Conservation (phyloP, 306 rosid genomes). For the Glycyrrhiza uralensis region DNA sequence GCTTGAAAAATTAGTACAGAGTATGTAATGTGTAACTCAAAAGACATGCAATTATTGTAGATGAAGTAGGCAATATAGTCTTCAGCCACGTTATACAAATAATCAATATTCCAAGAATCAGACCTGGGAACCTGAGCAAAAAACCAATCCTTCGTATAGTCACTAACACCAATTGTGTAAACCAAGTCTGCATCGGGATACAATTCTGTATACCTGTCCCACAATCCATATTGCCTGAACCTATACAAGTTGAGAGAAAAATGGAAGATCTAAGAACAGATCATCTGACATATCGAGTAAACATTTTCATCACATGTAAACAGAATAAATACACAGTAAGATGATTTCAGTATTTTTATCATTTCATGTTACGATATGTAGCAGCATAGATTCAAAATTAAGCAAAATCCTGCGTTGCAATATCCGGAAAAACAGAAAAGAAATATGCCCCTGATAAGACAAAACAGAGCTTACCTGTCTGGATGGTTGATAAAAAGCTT, state of each 20-base stretch:
- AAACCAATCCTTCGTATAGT: constrained; percentile 73
- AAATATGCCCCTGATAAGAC: background rate
- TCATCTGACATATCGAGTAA: constrained; percentile 15
- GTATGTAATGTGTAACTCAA: background rate
- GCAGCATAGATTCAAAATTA: constrained; percentile 11
- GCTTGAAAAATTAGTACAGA: background rate
- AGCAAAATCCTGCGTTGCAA: background rate
- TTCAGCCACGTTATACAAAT: background rate
- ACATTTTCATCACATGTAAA: constrained; percentile 1
- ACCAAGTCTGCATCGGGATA: constrained; percentile 68
- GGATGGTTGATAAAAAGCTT: constrained; percentile 68
- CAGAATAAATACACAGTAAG: constrained; percentile 11
- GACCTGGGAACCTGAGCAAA: constrained; percentile 84
- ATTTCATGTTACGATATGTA: background rate
- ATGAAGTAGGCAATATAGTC: constrained; percentile 7
- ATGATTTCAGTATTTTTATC: background rate
- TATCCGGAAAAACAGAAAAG: background rate
- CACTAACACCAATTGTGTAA: constrained; percentile 62
- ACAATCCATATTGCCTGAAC: constrained; percentile 85
- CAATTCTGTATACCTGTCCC: constrained; percentile 84
- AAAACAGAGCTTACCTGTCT: constrained; percentile 56
- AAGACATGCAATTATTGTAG: constrained; percentile 12
- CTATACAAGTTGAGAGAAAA: constrained; percentile 39
- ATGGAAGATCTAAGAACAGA: constrained; percentile 15
- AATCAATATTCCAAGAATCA: background rate